phyloP scores from a whole-genome alignment of 2,329 filamentous ascomycete species.

The Lecanicillium sp. region DNA sequence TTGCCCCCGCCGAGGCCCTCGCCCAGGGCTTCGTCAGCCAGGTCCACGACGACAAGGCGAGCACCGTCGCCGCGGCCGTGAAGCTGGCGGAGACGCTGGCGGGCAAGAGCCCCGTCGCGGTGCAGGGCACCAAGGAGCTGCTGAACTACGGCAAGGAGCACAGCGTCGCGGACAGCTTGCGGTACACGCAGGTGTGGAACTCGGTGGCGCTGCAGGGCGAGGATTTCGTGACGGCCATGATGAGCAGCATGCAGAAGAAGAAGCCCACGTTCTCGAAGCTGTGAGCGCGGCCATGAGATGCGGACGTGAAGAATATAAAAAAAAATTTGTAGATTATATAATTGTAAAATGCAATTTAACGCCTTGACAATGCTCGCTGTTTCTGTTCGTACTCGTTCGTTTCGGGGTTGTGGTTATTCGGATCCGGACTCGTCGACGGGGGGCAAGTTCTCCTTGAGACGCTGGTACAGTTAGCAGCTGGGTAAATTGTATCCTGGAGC shows the following conservation, averaged over 20 bases:
- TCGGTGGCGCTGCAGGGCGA: slow-evolving; percentile 71
- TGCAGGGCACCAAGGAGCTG: slow-evolving; percentile 81
- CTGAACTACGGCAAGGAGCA: slow-evolving; percentile 78
- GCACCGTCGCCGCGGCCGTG: slow-evolving; percentile 56
- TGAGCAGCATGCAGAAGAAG: slow-evolving; percentile 71
- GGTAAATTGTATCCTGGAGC: background rate
- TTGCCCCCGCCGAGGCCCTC: slow-evolving; percentile 62
- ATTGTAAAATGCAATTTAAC: slow-evolving; percentile 3
- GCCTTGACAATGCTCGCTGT: slow-evolving; percentile 1
- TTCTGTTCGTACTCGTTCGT: background rate
- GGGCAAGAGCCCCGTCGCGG: slow-evolving; percentile 79
- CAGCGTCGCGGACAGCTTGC: slow-evolving; percentile 67
- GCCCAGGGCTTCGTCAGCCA: slow-evolving; percentile 64
- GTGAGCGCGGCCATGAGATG: slow-evolving; percentile 31
- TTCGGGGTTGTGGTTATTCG: slow-evolving; percentile 26
- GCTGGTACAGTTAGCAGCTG: slow-evolving; percentile 25
- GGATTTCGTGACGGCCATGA: slow-evolving; percentile 68
- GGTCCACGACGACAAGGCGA: slow-evolving; percentile 57
- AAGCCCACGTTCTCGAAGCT: slow-evolving; percentile 82
- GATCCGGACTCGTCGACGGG: slow-evolving; percentile 48
- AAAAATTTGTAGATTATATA: background rate
- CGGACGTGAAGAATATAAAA: background rate
- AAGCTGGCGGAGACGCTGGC: slow-evolving; percentile 61
- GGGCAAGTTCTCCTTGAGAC: slow-evolving; percentile 46
- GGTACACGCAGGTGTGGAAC: slow-evolving; percentile 87